Evolutionary conservation across 2,329 filamentous ascomycete species (phyloP).

Genomic region (Gnomoniopsis smithogilvyi): DNA sequence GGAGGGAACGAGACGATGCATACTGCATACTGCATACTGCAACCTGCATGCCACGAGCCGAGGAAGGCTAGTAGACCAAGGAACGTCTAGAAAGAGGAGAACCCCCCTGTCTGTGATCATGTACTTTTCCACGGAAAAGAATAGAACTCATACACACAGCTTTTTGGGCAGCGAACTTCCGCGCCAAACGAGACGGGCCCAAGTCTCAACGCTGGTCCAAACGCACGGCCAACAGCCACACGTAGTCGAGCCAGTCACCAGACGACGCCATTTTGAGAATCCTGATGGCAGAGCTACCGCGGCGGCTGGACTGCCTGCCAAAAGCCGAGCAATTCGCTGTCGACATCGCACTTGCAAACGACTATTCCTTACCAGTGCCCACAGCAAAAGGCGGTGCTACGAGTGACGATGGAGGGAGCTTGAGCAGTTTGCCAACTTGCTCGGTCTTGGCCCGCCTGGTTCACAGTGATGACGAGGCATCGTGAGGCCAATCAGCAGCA

Average conservation of each 20-base stretch:
- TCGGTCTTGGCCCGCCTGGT: not conserved
- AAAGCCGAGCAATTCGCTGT: not conserved
- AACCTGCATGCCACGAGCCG: slow-evolving; percentile 9
- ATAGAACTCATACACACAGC: not conserved
- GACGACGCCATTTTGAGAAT: slow-evolving; percentile 6
- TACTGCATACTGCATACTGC: slow-evolving; percentile 10
- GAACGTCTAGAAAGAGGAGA: not conserved
- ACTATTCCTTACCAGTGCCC: not conserved
- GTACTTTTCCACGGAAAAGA: slow-evolving; percentile 7
- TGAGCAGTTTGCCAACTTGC: not conserved
- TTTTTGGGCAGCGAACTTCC: not conserved
- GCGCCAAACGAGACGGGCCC: slow-evolving; percentile 16
- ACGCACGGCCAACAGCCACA: not conserved
- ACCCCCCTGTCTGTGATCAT: not conserved
- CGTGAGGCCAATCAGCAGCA: slow-evolving; percentile 11
- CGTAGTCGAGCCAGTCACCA: not conserved
- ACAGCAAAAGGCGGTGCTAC: not conserved
- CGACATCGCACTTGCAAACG: not conserved
- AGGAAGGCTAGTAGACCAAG: not conserved
- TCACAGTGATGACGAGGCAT: not conserved
- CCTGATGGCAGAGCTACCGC: not conserved
- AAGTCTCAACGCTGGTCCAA: slow-evolving; percentile 10
- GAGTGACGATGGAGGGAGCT: not conserved
- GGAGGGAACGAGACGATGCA: slow-evolving; percentile 13
- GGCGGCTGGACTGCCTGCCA: slow-evolving; percentile 1